These are phyloP conservation scores for Platanthera zijinensis DNA, from an alignment of 106 monocot genomes.

Conservation along the genomic window DNA sequence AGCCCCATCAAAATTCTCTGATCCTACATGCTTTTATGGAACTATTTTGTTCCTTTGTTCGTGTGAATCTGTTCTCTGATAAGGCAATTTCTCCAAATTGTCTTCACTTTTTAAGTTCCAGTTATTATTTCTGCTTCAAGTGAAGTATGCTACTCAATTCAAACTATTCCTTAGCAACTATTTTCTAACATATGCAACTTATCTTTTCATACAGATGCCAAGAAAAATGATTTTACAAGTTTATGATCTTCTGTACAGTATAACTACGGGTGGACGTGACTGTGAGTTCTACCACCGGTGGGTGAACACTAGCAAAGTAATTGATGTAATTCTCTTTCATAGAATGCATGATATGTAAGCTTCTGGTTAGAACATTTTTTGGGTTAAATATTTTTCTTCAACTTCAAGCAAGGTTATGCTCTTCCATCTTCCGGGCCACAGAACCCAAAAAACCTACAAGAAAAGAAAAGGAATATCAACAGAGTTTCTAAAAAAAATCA, in stretches of 20 bases:
- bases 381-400: not conserved
- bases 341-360: not conserved
- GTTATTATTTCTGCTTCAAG: not conserved
- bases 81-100: slow-evolving; percentile 44
- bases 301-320: not conserved
- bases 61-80: slow-evolving; percentile 88
- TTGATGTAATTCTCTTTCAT: not conserved
- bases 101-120: not conserved
- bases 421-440: not conserved
- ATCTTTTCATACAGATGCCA: slow-evolving; percentile 65
- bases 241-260: slow-evolving; percentile 76
- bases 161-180: not conserved
- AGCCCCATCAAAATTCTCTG: slow-evolving; percentile 99
- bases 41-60: slow-evolving; percentile 92
- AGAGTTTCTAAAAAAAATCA: not conserved
- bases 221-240: slow-evolving; percentile 97
- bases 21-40: slow-evolving; percentile 99
- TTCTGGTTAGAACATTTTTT: not conserved
- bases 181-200: slow-evolving; percentile 5
- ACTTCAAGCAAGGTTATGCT: no score
- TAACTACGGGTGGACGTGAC: slow-evolving; percentile 83
- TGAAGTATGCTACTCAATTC: not conserved
- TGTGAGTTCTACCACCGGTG: slow-evolving; percentile 98
- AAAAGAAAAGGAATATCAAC: not conserved
- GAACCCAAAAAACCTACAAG: not conserved